phyloP scores from a whole-genome alignment of 257 asterid species.

The Ophiorrhiza pumila region DNA sequence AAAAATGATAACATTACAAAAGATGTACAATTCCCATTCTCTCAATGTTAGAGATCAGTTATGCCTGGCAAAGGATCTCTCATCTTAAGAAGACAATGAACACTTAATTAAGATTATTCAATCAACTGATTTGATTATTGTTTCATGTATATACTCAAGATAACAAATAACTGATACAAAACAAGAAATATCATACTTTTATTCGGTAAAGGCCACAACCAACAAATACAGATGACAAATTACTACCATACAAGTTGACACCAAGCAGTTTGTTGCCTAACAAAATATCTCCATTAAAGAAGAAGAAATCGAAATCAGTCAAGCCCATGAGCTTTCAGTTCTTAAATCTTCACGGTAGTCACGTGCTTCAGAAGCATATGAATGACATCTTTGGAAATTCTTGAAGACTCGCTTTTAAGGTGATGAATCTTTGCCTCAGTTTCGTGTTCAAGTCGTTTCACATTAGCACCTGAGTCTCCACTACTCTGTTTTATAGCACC shows the following conservation, averaged over 20 bases:
- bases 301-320: not conserved
- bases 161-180: slow-evolving; percentile 7
- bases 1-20: not conserved
- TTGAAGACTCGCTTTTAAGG: slow-evolving; percentile 61
- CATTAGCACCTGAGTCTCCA: slow-evolving; percentile 72
- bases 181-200: not conserved
- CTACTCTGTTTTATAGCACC: slow-evolving; percentile 21
- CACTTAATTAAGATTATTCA: not conserved
- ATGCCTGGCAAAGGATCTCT: not conserved
- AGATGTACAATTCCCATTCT: not conserved
- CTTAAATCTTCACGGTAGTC: slow-evolving; percentile 69
- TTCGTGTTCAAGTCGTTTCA: slow-evolving; percentile 85
- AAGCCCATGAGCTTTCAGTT: slow-evolving; percentile 8
- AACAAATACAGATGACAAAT: slow-evolving; percentile 29
- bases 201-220: slow-evolving; percentile 13
- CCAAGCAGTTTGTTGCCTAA: slow-evolving; percentile 8
- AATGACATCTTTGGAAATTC: slow-evolving; percentile 68
- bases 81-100: not conserved
- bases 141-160: not conserved
- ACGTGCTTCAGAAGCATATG: slow-evolving; percentile 88
- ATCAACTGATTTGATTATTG: slow-evolving; percentile 6
- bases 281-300: slow-evolving; percentile 10
- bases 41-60: not conserved
- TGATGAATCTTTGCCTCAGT: slow-evolving; percentile 63
- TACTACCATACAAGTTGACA: slow-evolving; percentile 21